Percentiles rank a stretch among this genome's conserved stretches.
Conservation (phyloP, 352 stramenopile species). For the Globisporangium radiosum region DNA sequence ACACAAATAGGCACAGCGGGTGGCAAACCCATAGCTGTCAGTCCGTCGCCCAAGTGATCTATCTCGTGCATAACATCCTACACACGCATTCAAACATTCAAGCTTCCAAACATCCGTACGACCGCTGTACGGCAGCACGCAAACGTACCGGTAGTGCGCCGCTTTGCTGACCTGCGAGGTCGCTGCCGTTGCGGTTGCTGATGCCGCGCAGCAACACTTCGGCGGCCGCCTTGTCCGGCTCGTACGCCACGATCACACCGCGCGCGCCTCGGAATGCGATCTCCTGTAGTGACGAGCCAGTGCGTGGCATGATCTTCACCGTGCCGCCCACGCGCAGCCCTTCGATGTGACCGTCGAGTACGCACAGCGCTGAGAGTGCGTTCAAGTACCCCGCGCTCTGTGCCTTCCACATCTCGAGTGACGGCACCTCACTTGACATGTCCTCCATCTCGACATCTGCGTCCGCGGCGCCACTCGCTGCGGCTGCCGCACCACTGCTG, state of each 20-base stretch:
- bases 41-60: not conserved
- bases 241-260: slow-evolving; percentile 72
- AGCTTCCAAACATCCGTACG: not conserved
- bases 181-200: slow-evolving; percentile 11
- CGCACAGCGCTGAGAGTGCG: slow-evolving; percentile 68
- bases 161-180: slow-evolving; percentile 20
- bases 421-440: slow-evolving; percentile 48
- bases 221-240: slow-evolving; percentile 73
- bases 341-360: slow-evolving; percentile 83
- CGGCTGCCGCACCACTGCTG: not conserved
- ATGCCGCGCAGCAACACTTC: slow-evolving; percentile 66
- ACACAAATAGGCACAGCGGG: slow-evolving; percentile 1
- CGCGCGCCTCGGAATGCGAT: slow-evolving; percentile 64
- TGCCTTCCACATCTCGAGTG: slow-evolving; percentile 39
- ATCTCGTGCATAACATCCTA: too few relatives aligned
- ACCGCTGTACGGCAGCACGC: not conserved
- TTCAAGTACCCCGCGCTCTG: slow-evolving; percentile 51
- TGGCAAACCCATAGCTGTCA: not conserved
- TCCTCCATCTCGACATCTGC: slow-evolving; percentile 86
- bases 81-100: not conserved
- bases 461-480: slow-evolving; percentile 23
- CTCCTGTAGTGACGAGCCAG: slow-evolving; percentile 65
- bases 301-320: slow-evolving; percentile 79
- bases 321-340: slow-evolving; percentile 67
- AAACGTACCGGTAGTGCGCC: slow-evolving; percentile 40